phyloP scores from a whole-genome alignment of 2,329 filamentous ascomycete genomes.

The Arachnopeziza araneosa region DNA sequence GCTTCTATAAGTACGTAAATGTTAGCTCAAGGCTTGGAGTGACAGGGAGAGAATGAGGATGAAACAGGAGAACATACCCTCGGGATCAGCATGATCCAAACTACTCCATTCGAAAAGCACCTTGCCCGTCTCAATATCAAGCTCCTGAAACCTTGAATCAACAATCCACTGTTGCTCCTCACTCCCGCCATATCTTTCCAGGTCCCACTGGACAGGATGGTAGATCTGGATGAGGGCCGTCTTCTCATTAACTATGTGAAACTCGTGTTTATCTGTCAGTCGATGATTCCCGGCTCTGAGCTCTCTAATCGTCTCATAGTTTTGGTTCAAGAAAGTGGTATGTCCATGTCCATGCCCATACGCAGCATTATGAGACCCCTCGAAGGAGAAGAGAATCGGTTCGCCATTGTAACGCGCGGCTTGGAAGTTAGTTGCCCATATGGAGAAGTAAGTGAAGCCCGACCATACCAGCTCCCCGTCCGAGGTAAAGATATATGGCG shows the following conservation, averaged over 20 bases:
- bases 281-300: slow-evolving; percentile 47
- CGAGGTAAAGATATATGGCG: slow-evolving; percentile 50
- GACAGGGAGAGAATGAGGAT: neutral
- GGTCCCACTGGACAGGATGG: slow-evolving; percentile 41
- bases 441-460: slow-evolving; percentile 46
- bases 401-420: slow-evolving; percentile 43
- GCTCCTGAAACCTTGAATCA: slow-evolving; percentile 44
- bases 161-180: slow-evolving; percentile 50
- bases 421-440: slow-evolving; percentile 49
- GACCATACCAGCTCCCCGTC: slow-evolving; percentile 53
- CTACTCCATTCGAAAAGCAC: slow-evolving; percentile 55
- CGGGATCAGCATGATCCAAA: slow-evolving; percentile 43
- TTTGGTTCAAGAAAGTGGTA: slow-evolving; percentile 45
- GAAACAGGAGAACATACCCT: slow-evolving; percentile 30
- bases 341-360: slow-evolving; percentile 52
- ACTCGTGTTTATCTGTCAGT: slow-evolving; percentile 48
- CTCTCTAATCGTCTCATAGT: slow-evolving; percentile 49
- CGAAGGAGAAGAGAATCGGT: slow-evolving; percentile 48
- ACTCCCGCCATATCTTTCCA: slow-evolving; percentile 41
- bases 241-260: slow-evolving; percentile 46
- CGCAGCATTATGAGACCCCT: slow-evolving; percentile 45
- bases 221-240: slow-evolving; percentile 50
- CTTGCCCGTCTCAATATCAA: slow-evolving; percentile 40
- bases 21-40: neutral
- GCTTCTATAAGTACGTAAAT: neutral